Evolutionary conservation across 2,329 filamentous ascomycete species (phyloP).

Genomic region (Cordyceps cicadae): DNA sequence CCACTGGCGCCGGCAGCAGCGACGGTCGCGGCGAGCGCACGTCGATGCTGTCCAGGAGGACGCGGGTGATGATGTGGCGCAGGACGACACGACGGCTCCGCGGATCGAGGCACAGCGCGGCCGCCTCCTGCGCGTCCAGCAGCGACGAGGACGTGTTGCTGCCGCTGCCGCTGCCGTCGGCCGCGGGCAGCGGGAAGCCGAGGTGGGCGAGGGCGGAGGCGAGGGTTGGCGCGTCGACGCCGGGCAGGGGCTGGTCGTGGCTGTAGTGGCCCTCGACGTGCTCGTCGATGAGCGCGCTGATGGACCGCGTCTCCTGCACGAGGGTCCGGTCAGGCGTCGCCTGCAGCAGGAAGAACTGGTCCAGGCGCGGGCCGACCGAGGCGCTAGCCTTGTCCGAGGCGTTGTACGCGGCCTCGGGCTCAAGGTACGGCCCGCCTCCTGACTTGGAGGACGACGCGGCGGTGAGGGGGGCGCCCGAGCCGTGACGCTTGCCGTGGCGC

Average conservation of each 20-base stretch:
- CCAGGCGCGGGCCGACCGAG: constrained; percentile 18
- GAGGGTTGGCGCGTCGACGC: constrained; percentile 15
- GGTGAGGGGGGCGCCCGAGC: too few species aligned
- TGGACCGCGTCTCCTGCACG: constrained; percentile 22
- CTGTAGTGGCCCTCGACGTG: constrained; percentile 36
- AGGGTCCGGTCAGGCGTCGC: constrained; percentile 29
- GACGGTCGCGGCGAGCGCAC: constrained; percentile 21
- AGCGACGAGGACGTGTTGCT: constrained; percentile 12
- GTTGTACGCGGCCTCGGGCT: constrained; percentile 6
- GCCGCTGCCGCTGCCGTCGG: constrained; percentile 10
- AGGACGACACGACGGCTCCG: constrained; percentile 25
- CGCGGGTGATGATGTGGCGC: constrained; percentile 30
- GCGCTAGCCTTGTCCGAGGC: background rate
- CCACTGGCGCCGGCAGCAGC: constrained; percentile 28
- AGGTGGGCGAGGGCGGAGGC: constrained; percentile 9
- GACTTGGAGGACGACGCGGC: background rate
- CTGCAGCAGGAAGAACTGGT: constrained; percentile 28
- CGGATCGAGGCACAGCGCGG: constrained; percentile 24
- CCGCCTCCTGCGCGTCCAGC: constrained; percentile 20
- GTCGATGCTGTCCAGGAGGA: constrained; percentile 28
- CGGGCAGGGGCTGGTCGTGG: constrained; percentile 20
- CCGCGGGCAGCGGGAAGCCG: background rate
- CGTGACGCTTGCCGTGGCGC: constrained; percentile 12
- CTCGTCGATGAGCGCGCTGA: constrained; percentile 28
- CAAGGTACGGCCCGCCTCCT: background rate